Percentiles rank a stretch among this genome's conserved stretches.
Evolutionary conservation across 2,329 filamentous ascomycete species (phyloP).

Genomic region (Venturia asperata): DNA sequence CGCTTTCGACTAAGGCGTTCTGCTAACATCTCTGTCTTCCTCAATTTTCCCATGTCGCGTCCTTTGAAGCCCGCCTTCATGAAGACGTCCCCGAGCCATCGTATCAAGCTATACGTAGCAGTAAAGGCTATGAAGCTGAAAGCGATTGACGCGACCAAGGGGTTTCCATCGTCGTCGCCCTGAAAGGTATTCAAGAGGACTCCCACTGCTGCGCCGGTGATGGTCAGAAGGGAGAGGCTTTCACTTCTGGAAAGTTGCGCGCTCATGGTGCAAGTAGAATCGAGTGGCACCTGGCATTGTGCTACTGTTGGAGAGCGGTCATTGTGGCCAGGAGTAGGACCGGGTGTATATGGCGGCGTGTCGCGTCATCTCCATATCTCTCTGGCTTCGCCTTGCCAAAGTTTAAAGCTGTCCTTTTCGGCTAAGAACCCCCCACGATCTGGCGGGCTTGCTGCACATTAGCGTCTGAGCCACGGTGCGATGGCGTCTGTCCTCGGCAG

Average conservation of each 20-base stretch:
- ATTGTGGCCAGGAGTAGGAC: background rate
- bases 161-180: slow-evolving; percentile 65
- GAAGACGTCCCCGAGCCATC: slow-evolving; percentile 88
- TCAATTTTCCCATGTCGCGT: slow-evolving; percentile 74
- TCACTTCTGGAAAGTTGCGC: slow-evolving; percentile 36
- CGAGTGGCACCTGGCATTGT: background rate
- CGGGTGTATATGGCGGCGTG: background rate
- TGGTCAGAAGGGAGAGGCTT: slow-evolving; percentile 50
- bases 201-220: slow-evolving; percentile 62
- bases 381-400: background rate
- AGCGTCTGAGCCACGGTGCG: background rate
- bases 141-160: slow-evolving; percentile 78
- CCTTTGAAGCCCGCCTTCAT: slow-evolving; percentile 84
- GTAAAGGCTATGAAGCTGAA: slow-evolving; percentile 80
- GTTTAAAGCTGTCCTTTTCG: slow-evolving; percentile 2
- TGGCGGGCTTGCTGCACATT: background rate
- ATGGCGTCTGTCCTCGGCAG: slow-evolving; percentile 2
- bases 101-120: slow-evolving; percentile 74
- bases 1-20: slow-evolving; percentile 16
- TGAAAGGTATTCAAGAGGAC: slow-evolving; percentile 75
- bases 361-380: slow-evolving; percentile 5
- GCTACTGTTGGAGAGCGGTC: background rate
- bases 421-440: background rate
- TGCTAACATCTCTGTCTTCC: slow-evolving; percentile 64
- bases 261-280: slow-evolving; percentile 6